Evolutionary conservation across 2,329 filamentous ascomycete genomes (phyloP), one percentile per base, ranked within the genome.

Genomic region (Rutstroemia sp.): DNA sequence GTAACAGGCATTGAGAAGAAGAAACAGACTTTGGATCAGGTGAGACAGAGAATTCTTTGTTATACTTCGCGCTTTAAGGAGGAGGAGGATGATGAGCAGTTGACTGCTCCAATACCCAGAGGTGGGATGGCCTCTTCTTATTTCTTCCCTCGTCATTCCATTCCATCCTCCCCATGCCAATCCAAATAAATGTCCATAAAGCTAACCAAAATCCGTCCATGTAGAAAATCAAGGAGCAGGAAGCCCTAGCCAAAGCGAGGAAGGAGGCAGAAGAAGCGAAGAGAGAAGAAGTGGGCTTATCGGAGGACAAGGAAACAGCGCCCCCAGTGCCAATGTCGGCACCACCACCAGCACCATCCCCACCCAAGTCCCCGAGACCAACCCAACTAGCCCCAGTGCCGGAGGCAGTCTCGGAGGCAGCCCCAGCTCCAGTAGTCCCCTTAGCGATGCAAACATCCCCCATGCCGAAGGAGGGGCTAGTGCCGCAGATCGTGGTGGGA

Each of bases 201-300:
- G 19, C 27, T 37, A 39, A 49, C 21, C 14, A 12, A n/a, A 39
- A 17, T 27, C 6, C 25, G n/a, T 25, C 9, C 23, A n/a, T 27
- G 9, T n/a, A 54, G 51, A 54, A 45, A 49, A 54, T 54, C 45
- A 30, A 54, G 39, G 42, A 54, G 39, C 42, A 49, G 39, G 51
- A 54, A 54, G 44, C 51, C 30, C 48, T 39, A 25, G 51, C 51
- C 19, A 44, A 38, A 44, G 42, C 51, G 5, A 38, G 39, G 17
- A 19, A 27, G 7, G 42, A 39, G 42, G 44, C 47, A 47, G 51
- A 41, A 30, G 27, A 53, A 47, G 27, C 19, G 23, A 46, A 41
- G 5, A 34, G 30, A 34, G 25, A 19, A 5, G 41, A 27, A 47
- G 6, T 10, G 9, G 41, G 12, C 4, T 4, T 14, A 34, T 41